A percentile compares a stretch with the other conserved stretches of the same genome.
These are phyloP conservation scores for Syzygium syzygioides DNA, from an alignment of 441 rosid genomes.

Conservation along the genomic window DNA sequence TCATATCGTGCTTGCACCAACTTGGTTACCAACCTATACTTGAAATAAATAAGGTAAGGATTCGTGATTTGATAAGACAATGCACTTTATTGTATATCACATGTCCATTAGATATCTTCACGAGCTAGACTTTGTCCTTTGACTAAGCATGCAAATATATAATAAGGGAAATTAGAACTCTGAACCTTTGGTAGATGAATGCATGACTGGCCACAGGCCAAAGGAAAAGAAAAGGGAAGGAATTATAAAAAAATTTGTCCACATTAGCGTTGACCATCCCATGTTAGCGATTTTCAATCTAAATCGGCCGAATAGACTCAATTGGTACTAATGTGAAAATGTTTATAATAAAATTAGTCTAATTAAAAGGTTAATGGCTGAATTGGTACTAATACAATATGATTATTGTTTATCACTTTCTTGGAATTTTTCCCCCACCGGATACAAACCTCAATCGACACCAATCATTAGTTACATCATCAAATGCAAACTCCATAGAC, in stretches of 20 bases:
- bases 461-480: background rate
- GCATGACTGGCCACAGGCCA: no score
- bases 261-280: no score
- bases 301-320: no score
- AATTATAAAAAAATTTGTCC: no score
- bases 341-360: no score
- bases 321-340: no score
- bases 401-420: no score
- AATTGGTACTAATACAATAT: no score
- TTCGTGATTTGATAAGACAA: background rate
- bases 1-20: background rate
- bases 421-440: no score
- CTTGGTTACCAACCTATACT: background rate
- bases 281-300: no score
- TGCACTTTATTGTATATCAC: background rate
- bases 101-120: background rate
- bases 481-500: background rate
- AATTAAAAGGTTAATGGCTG: no score
- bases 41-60: background rate
- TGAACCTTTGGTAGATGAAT: background rate
- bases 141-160: background rate
- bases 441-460: background rate
- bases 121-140: background rate
- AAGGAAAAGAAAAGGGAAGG: no score
- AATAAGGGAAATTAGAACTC: background rate